Evolutionary conservation across 768 basidiomycete species (phyloP).

Genomic region (Artomyces pyxidatus): DNA sequence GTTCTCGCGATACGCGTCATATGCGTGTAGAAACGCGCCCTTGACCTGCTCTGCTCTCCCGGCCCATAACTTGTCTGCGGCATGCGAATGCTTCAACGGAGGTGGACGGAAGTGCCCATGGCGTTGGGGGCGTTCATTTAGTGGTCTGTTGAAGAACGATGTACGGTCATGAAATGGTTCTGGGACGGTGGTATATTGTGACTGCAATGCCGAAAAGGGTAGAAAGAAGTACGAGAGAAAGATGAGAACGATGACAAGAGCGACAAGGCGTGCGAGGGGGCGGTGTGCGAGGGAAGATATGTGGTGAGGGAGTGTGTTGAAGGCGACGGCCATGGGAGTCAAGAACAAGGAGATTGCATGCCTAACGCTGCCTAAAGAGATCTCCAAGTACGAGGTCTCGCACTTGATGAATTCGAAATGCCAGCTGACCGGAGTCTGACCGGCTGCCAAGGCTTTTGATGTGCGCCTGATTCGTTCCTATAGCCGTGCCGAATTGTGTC

Average conservation of each 20-base stretch:
- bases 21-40: slow-evolving; percentile 57
- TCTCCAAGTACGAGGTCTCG: too few relatives aligned
- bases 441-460: too few relatives aligned
- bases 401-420: too few relatives aligned
- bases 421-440: too few relatives aligned
- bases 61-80: slow-evolving; percentile 32
- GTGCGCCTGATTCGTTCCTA: too few relatives aligned
- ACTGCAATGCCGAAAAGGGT: neutral
- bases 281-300: neutral
- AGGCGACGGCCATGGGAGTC: neutral
- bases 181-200: slow-evolving; percentile 8
- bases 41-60: slow-evolving; percentile 50
- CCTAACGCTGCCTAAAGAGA: too few relatives aligned
- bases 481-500: too few relatives aligned
- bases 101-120: neutral
- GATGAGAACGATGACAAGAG: neutral
- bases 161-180: neutral
- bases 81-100: neutral
- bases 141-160: neutral
- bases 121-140: slow-evolving; percentile 1
- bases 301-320: neutral
- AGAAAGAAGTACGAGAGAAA: neutral
- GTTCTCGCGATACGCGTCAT: slow-evolving; percentile 50
- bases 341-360: too few relatives aligned
- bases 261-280: neutral